Evolutionary conservation across 1,284 basidiomycete species (phyloP).

Genomic region (Cryptococcus sp.): DNA sequence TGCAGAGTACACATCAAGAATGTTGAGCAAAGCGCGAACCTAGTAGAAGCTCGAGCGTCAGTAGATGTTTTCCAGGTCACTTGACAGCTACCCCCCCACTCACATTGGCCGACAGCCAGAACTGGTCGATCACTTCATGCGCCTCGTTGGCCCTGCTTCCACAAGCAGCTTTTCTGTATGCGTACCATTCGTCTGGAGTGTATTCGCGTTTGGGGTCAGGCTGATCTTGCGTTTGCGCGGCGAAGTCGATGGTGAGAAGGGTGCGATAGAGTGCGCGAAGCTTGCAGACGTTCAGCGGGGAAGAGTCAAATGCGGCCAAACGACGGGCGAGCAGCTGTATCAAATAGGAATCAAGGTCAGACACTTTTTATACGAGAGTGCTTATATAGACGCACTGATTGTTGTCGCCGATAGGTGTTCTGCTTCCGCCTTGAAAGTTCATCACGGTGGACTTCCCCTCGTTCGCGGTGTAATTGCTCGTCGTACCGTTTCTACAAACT

Average conservation of each 20-base stretch:
- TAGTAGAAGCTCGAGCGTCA: neutral
- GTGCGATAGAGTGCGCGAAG: conserved; percentile 49
- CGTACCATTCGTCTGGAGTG: conserved; percentile 47
- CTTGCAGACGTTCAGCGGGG: conserved; percentile 46
- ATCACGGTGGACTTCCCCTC: conserved; percentile 48
- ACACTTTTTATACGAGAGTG: neutral
- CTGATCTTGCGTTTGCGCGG: conserved; percentile 42
- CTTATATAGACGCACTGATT: conserved; percentile 34
- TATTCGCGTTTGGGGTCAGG: conserved; percentile 45
- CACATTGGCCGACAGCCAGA: conserved; percentile 41
- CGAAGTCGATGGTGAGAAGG: conserved; percentile 50
- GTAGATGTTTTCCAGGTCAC: too few species aligned
- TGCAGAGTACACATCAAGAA: conserved; percentile 40
- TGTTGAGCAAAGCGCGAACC: conserved; percentile 34
- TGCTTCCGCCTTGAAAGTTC: conserved; percentile 47
- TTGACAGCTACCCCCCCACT: conserved; percentile 14
- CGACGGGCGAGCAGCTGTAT: conserved; percentile 41
- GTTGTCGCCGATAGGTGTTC: conserved; percentile 50
- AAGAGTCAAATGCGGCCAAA: conserved; percentile 43
- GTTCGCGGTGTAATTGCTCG: conserved; percentile 41
- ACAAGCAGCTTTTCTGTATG: conserved; percentile 41
- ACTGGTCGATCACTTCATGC: conserved; percentile 49
- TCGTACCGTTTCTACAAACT: conserved; percentile 40
- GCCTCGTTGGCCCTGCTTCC: conserved; percentile 32
- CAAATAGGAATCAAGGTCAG: neutral